Percentiles rank a stretch among this genome's conserved stretches.
phyloP scores from a whole-genome alignment of 2,329 filamentous ascomycete species.

The Aspergillaceae sp. region DNA sequence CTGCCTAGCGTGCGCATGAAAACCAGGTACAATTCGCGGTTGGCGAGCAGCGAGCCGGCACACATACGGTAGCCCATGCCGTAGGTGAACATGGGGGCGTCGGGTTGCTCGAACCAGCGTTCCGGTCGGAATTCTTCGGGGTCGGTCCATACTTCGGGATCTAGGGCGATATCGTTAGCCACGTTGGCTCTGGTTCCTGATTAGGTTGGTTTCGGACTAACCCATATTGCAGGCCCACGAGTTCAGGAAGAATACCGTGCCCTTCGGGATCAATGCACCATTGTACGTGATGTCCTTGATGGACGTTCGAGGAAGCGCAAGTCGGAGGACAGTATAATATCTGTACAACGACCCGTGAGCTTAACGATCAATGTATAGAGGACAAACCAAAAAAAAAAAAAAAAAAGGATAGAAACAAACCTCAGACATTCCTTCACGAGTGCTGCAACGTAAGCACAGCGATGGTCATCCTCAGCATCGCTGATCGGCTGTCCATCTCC shows the following conservation, averaged over 20 bases:
- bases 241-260: constrained; percentile 58
- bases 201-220: constrained; percentile 22
- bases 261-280: constrained; percentile 51
- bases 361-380: neutral
- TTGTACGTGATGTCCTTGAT: constrained; percentile 53
- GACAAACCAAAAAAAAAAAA: constrained; percentile 7
- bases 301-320: constrained; percentile 54
- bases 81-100: constrained; percentile 57
- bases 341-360: constrained; percentile 18
- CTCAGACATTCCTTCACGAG: constrained; percentile 55
- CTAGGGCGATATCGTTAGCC: constrained; percentile 19
- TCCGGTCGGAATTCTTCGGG: constrained; percentile 53
- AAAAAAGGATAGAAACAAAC: constrained; percentile 12
- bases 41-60: constrained; percentile 54
- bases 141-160: constrained; percentile 50
- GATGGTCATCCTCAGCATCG: constrained; percentile 54
- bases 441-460: constrained; percentile 55
- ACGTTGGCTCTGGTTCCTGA: neutral
- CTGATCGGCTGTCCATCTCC: constrained; percentile 47
- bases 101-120: constrained; percentile 55
- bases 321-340: constrained; percentile 55
- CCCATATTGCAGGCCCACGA: constrained; percentile 63
- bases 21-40: constrained; percentile 56
- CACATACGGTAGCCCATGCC: constrained; percentile 62
- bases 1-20: constrained; percentile 55